These are phyloP conservation scores for Diospyros kaki DNA, from an alignment of 148 eudicot species.

Conservation along the genomic window DNA sequence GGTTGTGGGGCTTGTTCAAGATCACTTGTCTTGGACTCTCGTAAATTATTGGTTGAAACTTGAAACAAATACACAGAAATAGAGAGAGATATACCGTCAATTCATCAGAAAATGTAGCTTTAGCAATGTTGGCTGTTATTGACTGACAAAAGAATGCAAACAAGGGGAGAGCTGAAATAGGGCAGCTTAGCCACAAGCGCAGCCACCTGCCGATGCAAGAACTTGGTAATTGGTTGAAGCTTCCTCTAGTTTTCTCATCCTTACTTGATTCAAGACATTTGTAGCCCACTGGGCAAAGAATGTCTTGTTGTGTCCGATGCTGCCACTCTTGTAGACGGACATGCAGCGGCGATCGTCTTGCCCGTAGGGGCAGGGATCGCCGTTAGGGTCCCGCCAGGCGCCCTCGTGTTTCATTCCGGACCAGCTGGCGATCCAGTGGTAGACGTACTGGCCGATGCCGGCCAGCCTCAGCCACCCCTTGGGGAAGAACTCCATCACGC, in stretches of 20 bases:
- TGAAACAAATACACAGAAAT: no score
- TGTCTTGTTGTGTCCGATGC: conserved; percentile 54
- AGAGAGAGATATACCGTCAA: no score
- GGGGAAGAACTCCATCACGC: conserved; percentile 77
- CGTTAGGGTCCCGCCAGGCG: conserved; percentile 54
- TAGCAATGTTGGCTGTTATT: no score
- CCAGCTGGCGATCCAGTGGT: conserved; percentile 64
- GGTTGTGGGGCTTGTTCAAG: no score
- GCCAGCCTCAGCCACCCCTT: conserved; percentile 83
- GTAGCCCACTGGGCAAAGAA: conserved; percentile 51
- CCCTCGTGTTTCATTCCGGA: conserved; percentile 77
- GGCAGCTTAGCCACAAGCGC: conserved; percentile 21
- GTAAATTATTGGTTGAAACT: no score
- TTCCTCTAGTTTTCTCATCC: conserved; percentile 29
- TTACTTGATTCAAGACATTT: conserved; percentile 43
- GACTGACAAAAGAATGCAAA: no score
- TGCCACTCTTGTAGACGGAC: conserved; percentile 53
- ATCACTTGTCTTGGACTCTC: no score
- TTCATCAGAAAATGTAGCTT: no score
- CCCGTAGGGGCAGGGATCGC: conserved; percentile 41
- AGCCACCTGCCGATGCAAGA: not conserved
- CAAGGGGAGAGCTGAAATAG: no score
- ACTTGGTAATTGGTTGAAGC: not conserved
- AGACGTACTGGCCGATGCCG: conserved; percentile 68
- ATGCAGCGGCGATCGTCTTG: conserved; percentile 63